Conservation (phyloP, 2,329 filamentous ascomycete genomes). For the Hypoxylon sp. region DNA sequence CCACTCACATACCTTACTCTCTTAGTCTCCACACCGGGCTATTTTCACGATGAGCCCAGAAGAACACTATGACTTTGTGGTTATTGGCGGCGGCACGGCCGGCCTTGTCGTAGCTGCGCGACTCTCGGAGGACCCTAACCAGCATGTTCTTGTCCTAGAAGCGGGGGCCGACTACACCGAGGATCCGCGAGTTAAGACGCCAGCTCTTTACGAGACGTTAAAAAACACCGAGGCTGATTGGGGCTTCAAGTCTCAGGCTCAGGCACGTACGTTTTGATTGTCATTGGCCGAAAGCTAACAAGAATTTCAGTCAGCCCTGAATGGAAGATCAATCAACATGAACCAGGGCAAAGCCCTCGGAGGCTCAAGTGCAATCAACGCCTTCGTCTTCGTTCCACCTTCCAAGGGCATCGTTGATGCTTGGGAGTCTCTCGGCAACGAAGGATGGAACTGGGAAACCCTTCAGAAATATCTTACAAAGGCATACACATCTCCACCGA, state of each 20-base stretch:
- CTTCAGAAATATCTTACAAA: conserved; percentile 38
- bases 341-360: conserved; percentile 45
- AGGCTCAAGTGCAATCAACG: conserved; percentile 43
- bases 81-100: conserved; percentile 35
- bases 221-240: conserved; percentile 27
- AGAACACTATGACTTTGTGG: conserved; percentile 22
- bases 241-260: conserved; percentile 27
- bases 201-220: conserved; percentile 10
- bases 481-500: conserved; percentile 33
- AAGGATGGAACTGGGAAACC: conserved; percentile 41
- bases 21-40: too few relatives aligned
- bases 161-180: conserved; percentile 33
- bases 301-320: conserved; percentile 19
- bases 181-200: conserved; percentile 36
- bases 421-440: conserved; percentile 43
- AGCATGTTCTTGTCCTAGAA: conserved; percentile 42
- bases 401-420: conserved; percentile 27
- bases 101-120: conserved; percentile 40
- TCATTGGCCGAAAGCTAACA: not conserved
- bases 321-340: conserved; percentile 34
- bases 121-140: conserved; percentile 35
- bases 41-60: too few relatives aligned
- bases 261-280: conserved; percentile 24
- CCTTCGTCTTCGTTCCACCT: conserved; percentile 41
- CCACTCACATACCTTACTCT: too few relatives aligned